Evolutionary conservation across 208 protist genomes (phyloP).

Genomic region (Angomonas deanei): DNA sequence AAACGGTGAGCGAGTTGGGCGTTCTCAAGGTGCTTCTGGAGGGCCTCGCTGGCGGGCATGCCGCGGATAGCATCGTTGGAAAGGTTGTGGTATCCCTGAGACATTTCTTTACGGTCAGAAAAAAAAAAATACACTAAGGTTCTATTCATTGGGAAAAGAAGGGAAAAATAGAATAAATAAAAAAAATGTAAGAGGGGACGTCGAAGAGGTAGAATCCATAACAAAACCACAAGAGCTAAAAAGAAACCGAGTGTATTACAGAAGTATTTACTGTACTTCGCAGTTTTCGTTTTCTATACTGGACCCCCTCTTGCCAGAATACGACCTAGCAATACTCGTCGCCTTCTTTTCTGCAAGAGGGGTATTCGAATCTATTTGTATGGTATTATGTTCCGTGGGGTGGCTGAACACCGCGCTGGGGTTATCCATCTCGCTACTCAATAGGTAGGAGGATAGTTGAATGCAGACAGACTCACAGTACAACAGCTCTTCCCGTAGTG

Average conservation of each 20-base stretch:
- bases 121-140: not conserved
- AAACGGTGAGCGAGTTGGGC: constrained; percentile 84
- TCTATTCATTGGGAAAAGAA: not conserved
- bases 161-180: not conserved
- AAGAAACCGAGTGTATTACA: not conserved
- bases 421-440: not conserved
- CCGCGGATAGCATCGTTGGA: constrained; percentile 60
- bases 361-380: not conserved
- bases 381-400: not conserved
- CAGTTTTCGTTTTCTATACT: constrained; percentile 21
- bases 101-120: constrained; percentile 29
- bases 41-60: constrained; percentile 80
- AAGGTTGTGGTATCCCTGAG: constrained; percentile 69
- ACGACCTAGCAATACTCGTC: no score
- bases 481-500: constrained; percentile 51
- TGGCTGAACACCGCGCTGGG: not conserved
- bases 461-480: constrained; percentile 56
- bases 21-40: constrained; percentile 84
- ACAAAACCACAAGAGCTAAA: no score
- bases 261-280: constrained; percentile 29
- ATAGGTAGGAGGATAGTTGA: constrained; percentile 16
- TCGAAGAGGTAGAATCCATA: no score
- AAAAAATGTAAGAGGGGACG: no score
- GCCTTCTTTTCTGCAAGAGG: no score
- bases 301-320: not conserved